Base-by-base conservation (phyloP, 2,329 filamentous ascomycete genomes). In the Aspergillus latus region DNA sequence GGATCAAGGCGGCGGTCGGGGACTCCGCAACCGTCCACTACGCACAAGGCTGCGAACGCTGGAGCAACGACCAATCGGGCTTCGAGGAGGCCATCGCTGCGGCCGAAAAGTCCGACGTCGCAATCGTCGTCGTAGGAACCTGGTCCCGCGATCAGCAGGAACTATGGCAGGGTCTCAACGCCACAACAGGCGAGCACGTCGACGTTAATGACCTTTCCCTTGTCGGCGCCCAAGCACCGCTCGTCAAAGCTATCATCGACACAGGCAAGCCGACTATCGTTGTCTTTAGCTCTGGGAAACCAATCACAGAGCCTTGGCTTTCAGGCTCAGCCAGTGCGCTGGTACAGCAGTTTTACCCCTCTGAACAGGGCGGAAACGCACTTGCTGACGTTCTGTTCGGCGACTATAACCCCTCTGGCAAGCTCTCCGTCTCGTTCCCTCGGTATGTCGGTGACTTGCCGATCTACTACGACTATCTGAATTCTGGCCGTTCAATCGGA, bases 341-440 rank as follows among this genome's bases (percentile, higher is more conserved):
- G 0, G 75, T 90, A 0, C 88, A 90, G 67, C 87, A 90, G 70
- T 90, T 90, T 73, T 91, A 90, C 64, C 86, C 86, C 5, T 86
- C 84, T 0, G 86, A 89, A 64, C 77, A 89, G 73, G 86, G 86
- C 26, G 86, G 87, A 0, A 76, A 85, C 57, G 86, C 86, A 1
- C 78, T 89, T 1, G 86, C 87, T 0, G 84, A 88, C 59, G 77
- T 89, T 30, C 76, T 89, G 1, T 87, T 84, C 63, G 87, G 87
- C 28, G 76, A 83, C 53, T 80, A 82, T 51, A 88, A 86, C 69
- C 86, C 86, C 0, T 85, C 82, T 1, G 87, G 87, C 39, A 87
- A 84, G 68, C 79, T 89, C 11, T 80, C 82, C 1, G 85, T 90
- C 34, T 84, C 83, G 9, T 86, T 90, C 67, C 88, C 88, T 0